Conservation (phyloP, 192 early-diverging fungal genomes). For the Glomus cerebriforme region DNA sequence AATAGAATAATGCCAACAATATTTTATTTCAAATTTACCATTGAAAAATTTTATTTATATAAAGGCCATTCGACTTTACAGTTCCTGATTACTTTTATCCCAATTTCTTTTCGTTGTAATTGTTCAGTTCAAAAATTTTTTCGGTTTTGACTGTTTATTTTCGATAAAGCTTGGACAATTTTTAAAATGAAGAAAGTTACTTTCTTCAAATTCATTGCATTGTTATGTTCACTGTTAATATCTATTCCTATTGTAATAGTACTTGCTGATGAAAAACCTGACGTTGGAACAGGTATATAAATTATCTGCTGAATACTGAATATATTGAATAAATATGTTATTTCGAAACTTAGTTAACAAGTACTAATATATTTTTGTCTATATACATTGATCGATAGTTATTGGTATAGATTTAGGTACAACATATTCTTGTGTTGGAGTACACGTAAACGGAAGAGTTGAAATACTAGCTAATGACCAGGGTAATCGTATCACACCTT, state of each 20-base stretch:
- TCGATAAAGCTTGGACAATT: neutral
- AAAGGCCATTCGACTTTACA: neutral
- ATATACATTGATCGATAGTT: constrained; percentile 36
- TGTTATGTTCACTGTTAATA: constrained; percentile 12
- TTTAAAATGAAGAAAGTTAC: constrained; percentile 20
- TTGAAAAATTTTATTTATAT: neutral
- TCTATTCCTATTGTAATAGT: neutral
- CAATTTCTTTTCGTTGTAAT: neutral
- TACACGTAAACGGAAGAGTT: constrained; percentile 91
- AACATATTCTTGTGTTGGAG: constrained; percentile 90
- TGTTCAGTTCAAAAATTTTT: neutral
- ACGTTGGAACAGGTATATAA: constrained; percentile 5
- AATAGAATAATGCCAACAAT: constrained; percentile 15
- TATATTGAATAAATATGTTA: neutral
- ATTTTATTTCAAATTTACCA: neutral
- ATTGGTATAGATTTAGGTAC: constrained; percentile 98
- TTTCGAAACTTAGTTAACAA: neutral
- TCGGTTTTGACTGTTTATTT: neutral
- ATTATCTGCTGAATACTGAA: neutral
- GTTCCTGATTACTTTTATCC: neutral
- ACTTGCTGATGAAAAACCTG: constrained; percentile 7
- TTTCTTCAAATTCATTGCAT: constrained; percentile 16
- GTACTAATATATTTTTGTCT: neutral
- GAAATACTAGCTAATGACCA: constrained; percentile 99
- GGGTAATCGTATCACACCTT: constrained; percentile 93